These are phyloP conservation scores for Rhodotorula graminis DNA, from an alignment of 768 basidiomycete genomes.

Conservation along the genomic window DNA sequence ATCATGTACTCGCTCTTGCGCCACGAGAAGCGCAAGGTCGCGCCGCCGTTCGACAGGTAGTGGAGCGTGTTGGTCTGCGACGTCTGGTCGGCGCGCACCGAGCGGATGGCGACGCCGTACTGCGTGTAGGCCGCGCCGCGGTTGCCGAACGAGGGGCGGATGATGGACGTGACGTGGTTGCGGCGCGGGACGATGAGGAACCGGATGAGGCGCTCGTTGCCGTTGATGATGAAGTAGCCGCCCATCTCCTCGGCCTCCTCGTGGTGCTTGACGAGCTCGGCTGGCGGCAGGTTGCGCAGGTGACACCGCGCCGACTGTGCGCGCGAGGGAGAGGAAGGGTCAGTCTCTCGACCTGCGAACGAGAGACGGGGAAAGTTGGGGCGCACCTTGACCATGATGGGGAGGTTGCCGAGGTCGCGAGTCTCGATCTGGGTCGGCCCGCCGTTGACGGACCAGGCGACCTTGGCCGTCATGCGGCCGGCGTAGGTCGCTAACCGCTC, in stretches of 20 bases:
- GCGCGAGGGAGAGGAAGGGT: background rate
- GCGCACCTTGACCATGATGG: conserved; percentile 95
- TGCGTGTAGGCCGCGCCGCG: conserved; percentile 93
- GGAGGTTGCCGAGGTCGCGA: conserved; percentile 83
- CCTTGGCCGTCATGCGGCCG: conserved; percentile 76
- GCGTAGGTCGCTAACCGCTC: conserved; percentile 89
- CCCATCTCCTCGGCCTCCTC: conserved; percentile 99
- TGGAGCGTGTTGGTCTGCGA: conserved; percentile 93
- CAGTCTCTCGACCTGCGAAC: background rate
- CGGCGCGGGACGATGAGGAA: conserved; percentile 93
- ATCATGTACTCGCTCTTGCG: conserved; percentile 97
- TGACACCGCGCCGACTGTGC: conserved; percentile 84
- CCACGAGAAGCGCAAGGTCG: conserved; percentile 95
- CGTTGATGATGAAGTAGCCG: conserved; percentile 97
- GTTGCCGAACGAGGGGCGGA: conserved; percentile 82
- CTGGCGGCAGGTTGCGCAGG: conserved; percentile 73
- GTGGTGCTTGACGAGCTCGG: conserved; percentile 77
- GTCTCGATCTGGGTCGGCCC: conserved; percentile 63
- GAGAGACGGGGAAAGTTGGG: conserved; percentile 21
- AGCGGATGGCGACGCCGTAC: conserved; percentile 90
- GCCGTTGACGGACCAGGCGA: conserved; percentile 78
- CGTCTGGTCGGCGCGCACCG: conserved; percentile 87
- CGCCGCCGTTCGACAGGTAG: conserved; percentile 90
- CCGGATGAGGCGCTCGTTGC: conserved; percentile 96
- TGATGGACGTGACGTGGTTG: conserved; percentile 88